Evolutionary conservation across 495 filamentous ascomycete genomes (phyloP).

Genomic region (Annulohypoxylon maeteangense): DNA sequence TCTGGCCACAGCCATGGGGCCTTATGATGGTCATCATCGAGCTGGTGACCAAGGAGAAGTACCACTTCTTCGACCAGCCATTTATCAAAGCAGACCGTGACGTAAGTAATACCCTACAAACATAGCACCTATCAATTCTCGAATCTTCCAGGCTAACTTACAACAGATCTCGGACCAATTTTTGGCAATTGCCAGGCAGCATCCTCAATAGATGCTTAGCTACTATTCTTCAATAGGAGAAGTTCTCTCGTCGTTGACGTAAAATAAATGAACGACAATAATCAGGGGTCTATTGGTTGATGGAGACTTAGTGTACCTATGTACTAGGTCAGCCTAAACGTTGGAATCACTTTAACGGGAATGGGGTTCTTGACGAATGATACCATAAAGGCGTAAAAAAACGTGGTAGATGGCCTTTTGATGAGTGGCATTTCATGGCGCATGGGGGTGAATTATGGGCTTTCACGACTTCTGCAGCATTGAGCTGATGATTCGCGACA

Average conservation of each 20-base stretch:
- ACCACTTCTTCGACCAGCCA: constrained; percentile 89
- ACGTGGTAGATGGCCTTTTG: constrained; percentile 31
- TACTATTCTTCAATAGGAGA: not conserved
- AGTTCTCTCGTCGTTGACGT: not conserved
- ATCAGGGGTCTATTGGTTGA: constrained; percentile 17
- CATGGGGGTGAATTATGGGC: constrained; percentile 29
- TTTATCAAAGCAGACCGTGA: constrained; percentile 91
- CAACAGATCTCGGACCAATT: constrained; percentile 57
- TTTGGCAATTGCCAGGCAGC: constrained; percentile 50
- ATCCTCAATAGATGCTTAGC: constrained; percentile 29
- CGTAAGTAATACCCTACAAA: constrained; percentile 59
- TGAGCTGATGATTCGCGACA: not conserved
- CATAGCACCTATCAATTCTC: constrained; percentile 12
- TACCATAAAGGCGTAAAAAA: constrained; percentile 35
- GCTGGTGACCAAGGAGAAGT: constrained; percentile 87
- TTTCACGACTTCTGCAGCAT: constrained; percentile 24
- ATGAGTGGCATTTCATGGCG: constrained; percentile 40
- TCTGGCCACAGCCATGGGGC: constrained; percentile 96
- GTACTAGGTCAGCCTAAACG: constrained; percentile 9
- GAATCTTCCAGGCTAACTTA: constrained; percentile 36
- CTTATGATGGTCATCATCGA: constrained; percentile 90
- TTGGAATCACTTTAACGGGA: constrained; percentile 21
- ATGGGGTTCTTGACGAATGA: constrained; percentile 31
- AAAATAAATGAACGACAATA: constrained; percentile 20
- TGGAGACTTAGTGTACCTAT: constrained; percentile 17